phyloP scores from a whole-genome alignment of 345 rosid species.

The Pugionium cornutum region DNA sequence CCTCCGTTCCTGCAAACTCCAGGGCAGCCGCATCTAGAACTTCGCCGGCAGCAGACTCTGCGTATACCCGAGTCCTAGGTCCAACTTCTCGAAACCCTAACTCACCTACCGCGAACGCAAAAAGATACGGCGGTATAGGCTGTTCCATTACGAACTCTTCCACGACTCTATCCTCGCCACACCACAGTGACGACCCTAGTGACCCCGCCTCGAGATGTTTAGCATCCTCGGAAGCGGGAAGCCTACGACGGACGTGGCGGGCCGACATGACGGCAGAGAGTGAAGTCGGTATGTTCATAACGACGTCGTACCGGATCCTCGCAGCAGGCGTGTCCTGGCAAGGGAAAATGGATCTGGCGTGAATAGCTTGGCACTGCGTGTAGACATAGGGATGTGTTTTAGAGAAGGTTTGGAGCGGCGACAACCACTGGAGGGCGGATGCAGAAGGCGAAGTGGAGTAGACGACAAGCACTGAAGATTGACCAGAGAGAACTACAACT shows the following conservation, averaged over 20 bases:
- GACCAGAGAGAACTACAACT: conserved; percentile 47
- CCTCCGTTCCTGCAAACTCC: conserved; percentile 91
- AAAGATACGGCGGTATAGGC: conserved; percentile 89
- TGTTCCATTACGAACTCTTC: conserved; percentile 90
- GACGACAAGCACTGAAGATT: conserved; percentile 46
- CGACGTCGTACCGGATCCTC: conserved; percentile 62
- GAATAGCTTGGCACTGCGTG: conserved; percentile 88
- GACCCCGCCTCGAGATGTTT: conserved; percentile 32
- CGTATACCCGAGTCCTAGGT: conserved; percentile 78
- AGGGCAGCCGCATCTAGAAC: conserved; percentile 73
- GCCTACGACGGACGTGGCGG: conserved; percentile 60
- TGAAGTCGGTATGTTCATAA: conserved; percentile 60
- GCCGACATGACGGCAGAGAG: conserved; percentile 94
- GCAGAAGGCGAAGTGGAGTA: conserved; percentile 70
- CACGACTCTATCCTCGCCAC: conserved; percentile 67
- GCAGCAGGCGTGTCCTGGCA: conserved; percentile 97
- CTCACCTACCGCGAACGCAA: conserved; percentile 91
- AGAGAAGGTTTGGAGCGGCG: conserved; percentile 71
- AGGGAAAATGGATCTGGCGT: conserved; percentile 89
- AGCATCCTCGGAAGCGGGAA: conserved; percentile 55
- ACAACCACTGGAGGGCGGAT: conserved; percentile 91
- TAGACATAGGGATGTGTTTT: conserved; percentile 69
- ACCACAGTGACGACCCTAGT: conserved; percentile 47
- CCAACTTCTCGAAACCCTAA: conserved; percentile 80
- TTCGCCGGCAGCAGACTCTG: conserved; percentile 52